Percentiles rank a stretch among this genome's conserved stretches.
Evolutionary conservation across 768 basidiomycete species (phyloP).

Genomic region (Melanogaster broomeanus): DNA sequence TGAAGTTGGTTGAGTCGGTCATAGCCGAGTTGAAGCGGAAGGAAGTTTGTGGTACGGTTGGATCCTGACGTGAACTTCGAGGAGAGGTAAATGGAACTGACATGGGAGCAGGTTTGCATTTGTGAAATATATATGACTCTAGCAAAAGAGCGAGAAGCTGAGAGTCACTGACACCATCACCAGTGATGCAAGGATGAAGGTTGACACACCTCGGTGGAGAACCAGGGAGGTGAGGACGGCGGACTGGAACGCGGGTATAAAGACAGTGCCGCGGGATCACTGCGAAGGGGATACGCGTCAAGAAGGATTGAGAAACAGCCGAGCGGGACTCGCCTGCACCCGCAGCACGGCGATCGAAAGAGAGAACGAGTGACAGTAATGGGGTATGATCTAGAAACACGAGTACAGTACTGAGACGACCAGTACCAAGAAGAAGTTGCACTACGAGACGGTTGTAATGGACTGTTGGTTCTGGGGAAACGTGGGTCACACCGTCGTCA

Average conservation of each 20-base stretch:
- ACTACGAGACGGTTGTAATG: neutral
- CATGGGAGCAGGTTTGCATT: neutral
- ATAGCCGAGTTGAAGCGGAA: constrained; percentile 10
- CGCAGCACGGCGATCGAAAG: neutral
- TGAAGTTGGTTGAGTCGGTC: constrained; percentile 7
- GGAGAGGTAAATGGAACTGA: neutral
- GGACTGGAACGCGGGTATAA: neutral
- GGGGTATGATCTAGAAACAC: too few species aligned
- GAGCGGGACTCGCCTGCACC: neutral
- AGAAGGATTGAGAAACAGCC: neutral
- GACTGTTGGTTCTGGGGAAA: neutral
- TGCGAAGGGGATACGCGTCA: neutral
- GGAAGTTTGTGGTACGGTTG: neutral
- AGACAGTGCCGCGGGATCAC: neutral
- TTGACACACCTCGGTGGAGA: neutral
- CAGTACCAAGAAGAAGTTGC: neutral
- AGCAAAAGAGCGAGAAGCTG: neutral
- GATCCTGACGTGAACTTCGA: neutral
- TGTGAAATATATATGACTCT: neutral
- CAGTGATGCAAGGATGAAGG: too few species aligned
- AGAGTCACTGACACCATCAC: too few species aligned
- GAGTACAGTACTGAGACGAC: too few species aligned
- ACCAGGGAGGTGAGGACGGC: neutral
- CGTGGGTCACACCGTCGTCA: neutral
- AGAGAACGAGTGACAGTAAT: neutral